Evolutionary conservation across 768 basidiomycete genomes (phyloP).

Genomic region (Peribolospora kevripleyi): DNA sequence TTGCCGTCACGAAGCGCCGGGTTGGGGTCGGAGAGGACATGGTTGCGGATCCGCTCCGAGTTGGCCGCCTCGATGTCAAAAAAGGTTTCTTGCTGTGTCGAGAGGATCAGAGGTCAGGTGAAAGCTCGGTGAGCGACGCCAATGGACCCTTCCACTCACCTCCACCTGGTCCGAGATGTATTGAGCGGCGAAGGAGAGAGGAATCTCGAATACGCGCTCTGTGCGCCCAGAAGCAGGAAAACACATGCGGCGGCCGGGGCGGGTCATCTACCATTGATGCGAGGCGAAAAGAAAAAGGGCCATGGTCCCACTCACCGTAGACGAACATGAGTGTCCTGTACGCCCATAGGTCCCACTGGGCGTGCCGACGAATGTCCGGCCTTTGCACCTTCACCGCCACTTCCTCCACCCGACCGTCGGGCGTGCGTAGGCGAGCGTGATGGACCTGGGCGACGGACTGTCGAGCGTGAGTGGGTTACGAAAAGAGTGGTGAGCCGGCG

Average conservation of each 20-base stretch:
- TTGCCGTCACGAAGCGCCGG: neutral
- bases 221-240: too few species aligned
- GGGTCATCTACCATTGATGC: too few species aligned
- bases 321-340: neutral
- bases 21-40: neutral
- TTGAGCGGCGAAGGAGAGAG: conserved; percentile 1
- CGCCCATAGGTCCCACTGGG: neutral
- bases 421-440: too few species aligned
- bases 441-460: too few species aligned
- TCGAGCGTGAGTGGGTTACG: too few species aligned
- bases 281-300: too few species aligned
- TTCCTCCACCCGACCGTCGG: neutral
- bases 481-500: too few species aligned
- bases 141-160: neutral
- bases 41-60: conserved; percentile 1
- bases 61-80: conserved; percentile 1
- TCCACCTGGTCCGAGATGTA: conserved; percentile 2
- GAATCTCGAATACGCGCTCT: conserved; percentile 1
- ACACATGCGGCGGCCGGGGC: too few species aligned
- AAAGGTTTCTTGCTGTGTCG: neutral
- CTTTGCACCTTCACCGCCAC: neutral
- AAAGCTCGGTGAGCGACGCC: too few species aligned
- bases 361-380: neutral
- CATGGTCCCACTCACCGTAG: neutral
- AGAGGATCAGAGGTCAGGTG: neutral